Conservation (phyloP, 2,329 filamentous ascomycete species). For the Colletotrichum aenigma region DNA sequence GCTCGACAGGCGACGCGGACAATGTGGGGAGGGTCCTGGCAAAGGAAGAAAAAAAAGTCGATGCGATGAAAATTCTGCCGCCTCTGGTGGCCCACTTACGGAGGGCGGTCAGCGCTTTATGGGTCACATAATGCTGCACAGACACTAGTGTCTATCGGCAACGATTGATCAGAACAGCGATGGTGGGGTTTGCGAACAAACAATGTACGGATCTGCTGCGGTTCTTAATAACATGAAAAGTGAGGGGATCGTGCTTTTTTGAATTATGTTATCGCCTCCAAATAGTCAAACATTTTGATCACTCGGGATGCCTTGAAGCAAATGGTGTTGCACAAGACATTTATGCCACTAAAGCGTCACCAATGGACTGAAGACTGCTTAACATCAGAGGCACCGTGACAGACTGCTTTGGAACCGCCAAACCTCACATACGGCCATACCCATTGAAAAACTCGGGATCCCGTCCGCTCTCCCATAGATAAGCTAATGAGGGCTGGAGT, state of each 20-base stretch:
- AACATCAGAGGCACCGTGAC: neutral
- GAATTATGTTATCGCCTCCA: neutral
- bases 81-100: neutral
- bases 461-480: neutral
- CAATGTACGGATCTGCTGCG: neutral
- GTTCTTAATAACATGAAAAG: neutral
- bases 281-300: neutral
- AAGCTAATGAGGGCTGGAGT: neutral
- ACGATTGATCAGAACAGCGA: neutral
- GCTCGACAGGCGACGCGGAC: neutral
- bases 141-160: neutral
- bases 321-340: neutral
- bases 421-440: neutral
- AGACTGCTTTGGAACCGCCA: neutral
- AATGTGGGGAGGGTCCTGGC: neutral
- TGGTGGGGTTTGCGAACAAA: neutral
- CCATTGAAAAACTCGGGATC: neutral
- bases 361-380: neutral
- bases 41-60: neutral
- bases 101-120: neutral
- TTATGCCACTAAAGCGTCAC: neutral
- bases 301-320: neutral
- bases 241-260: neutral
- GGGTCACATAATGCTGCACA: neutral
- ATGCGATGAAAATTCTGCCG: conserved; percentile 20